phyloP scores from a whole-genome alignment of 208 protist species.

The Novymonas esmeraldas region DNA sequence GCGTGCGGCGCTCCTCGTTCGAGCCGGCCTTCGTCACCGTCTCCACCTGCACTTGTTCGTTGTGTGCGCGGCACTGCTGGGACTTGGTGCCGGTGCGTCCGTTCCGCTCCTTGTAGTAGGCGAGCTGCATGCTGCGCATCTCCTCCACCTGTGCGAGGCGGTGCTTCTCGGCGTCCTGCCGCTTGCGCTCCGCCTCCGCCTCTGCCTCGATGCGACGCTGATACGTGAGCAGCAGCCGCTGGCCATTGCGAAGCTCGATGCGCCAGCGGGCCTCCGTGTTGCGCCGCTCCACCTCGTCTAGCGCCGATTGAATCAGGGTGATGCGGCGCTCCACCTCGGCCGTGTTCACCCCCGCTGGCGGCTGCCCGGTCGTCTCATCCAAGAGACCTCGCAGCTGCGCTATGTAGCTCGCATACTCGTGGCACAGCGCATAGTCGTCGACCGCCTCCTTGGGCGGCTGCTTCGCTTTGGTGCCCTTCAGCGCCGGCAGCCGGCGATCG shows the following conservation, averaged over 20 bases:
- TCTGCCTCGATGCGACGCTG: slow-evolving; percentile 43
- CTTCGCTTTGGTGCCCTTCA: not conserved
- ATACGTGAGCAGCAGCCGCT: slow-evolving; percentile 40
- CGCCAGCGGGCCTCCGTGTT: slow-evolving; percentile 35
- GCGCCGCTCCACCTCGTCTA: slow-evolving; percentile 56
- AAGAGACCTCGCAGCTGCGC: slow-evolving; percentile 69
- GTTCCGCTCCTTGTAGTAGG: slow-evolving; percentile 66
- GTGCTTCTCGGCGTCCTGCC: slow-evolving; percentile 53
- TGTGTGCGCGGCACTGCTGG: slow-evolving; percentile 41
- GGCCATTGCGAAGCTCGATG: slow-evolving; percentile 36
- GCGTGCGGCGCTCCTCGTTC: slow-evolving; percentile 48
- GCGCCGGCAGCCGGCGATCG: slow-evolving; percentile 2
- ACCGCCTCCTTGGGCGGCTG: not conserved
- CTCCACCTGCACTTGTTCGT: slow-evolving; percentile 39
- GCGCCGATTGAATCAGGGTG: slow-evolving; percentile 50
- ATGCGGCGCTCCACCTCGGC: slow-evolving; percentile 66
- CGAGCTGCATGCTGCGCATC: slow-evolving; percentile 43
- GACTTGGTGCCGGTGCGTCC: slow-evolving; percentile 44
- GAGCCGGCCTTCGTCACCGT: slow-evolving; percentile 42
- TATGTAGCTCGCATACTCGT: slow-evolving; percentile 49
- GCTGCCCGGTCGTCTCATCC: slow-evolving; percentile 55
- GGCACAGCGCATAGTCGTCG: slow-evolving; percentile 31
- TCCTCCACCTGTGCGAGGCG: slow-evolving; percentile 43
- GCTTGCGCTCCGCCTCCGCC: slow-evolving; percentile 38
- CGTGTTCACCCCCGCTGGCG: slow-evolving; percentile 47